Evolutionary conservation across 106 monocot species (phyloP).

Genomic region (Platanthera guangdongensis): DNA sequence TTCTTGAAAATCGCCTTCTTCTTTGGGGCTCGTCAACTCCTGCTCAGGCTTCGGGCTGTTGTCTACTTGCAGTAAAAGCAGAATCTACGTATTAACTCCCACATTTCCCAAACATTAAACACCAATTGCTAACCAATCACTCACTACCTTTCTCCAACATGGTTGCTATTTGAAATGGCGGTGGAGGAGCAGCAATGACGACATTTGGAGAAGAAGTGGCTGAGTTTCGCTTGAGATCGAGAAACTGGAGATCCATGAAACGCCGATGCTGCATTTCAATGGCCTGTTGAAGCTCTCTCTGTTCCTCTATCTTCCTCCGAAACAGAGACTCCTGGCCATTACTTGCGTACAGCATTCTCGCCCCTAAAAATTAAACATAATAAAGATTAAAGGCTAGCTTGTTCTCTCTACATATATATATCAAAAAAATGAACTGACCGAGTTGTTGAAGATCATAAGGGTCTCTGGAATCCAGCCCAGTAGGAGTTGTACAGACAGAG

Average conservation of each 20-base stretch:
- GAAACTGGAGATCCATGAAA: constrained; percentile 71
- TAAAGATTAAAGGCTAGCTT: not conserved
- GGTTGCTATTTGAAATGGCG: not conserved
- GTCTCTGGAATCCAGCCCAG: constrained; percentile 57
- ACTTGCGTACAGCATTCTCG: constrained; percentile 47
- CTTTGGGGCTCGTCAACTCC: constrained; percentile 23
- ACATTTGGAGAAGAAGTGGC: not conserved
- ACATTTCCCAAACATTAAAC: not conserved
- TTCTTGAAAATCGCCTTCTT: constrained; percentile 32
- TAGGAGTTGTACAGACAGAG: constrained; percentile 58
- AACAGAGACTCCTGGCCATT: constrained; percentile 37
- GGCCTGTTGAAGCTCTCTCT: constrained; percentile 75
- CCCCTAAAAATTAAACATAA: constrained; percentile 25
- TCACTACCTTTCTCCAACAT: constrained; percentile 4
- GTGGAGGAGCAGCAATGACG: not conserved
- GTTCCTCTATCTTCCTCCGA: constrained; percentile 69
- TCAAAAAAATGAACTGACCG: constrained; percentile 15
- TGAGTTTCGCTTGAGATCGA: constrained; percentile 43
- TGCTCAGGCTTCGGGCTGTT: constrained; percentile 21
- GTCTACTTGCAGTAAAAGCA: constrained; percentile 24
- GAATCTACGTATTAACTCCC: not conserved
- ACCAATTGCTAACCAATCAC: not conserved
- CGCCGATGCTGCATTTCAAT: constrained; percentile 66
- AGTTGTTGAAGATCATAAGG: constrained; percentile 74
- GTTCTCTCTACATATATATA: too few relatives aligned